Conservation (phyloP, 305 asterid genomes). For the Rubia tinctorum region DNA sequence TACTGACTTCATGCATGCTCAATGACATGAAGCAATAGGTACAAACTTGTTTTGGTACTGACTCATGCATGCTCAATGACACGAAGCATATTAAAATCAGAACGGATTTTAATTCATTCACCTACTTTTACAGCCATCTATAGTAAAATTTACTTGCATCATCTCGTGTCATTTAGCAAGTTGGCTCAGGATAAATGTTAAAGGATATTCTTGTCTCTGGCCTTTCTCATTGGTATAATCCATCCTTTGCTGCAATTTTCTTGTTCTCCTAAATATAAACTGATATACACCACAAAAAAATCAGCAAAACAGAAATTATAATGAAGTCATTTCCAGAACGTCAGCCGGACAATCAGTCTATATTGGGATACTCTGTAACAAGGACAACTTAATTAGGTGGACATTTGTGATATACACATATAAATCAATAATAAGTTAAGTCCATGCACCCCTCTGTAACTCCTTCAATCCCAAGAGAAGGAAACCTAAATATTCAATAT, state of each 20-base stretch:
- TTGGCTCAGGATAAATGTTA: neutral
- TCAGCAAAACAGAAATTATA: neutral
- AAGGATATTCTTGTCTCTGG: slow-evolving; percentile 11
- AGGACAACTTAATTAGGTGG: neutral
- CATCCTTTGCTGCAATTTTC: neutral
- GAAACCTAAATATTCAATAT: neutral
- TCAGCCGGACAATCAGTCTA: neutral
- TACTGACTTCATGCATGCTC: neutral
- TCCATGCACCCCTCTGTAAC: neutral
- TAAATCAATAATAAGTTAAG: neutral
- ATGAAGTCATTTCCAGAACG: neutral
- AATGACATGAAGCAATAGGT: neutral
- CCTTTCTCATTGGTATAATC: slow-evolving; percentile 10
- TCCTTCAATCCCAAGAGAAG: neutral
- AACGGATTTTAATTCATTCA: neutral
- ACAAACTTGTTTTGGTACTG: neutral
- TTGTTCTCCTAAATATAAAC: neutral
- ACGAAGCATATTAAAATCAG: neutral
- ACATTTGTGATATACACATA: neutral
- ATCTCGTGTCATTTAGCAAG: slow-evolving; percentile 2
- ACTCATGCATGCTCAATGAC: neutral
- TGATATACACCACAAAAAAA: neutral
- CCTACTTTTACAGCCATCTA: neutral
- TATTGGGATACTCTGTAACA: neutral
- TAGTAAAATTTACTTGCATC: neutral